Evolutionary conservation across 163 green algal genomes (phyloP).

Genomic region (Chlorella variabilis): DNA sequence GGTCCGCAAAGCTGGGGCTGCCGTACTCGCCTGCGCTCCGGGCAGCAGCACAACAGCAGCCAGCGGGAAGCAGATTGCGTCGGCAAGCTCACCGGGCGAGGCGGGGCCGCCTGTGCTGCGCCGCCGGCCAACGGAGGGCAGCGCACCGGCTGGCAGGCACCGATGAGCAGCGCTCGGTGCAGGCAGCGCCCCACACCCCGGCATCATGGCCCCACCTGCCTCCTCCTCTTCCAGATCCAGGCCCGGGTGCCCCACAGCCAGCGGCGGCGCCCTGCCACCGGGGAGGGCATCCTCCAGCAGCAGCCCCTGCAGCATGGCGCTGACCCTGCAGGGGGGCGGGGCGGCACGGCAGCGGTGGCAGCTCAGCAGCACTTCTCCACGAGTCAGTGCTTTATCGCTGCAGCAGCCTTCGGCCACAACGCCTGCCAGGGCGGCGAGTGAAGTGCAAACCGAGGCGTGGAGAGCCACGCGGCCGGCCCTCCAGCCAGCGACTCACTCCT

Average conservation of each 20-base stretch:
- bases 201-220: constrained; percentile 25
- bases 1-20: constrained; percentile 30
- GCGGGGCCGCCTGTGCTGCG: too few relatives aligned
- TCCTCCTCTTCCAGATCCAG: constrained; percentile 14
- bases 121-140: too few relatives aligned
- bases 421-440: too few relatives aligned
- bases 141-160: too few relatives aligned
- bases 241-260: neutral
- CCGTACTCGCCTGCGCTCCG: constrained; percentile 22
- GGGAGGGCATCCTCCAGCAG: constrained; percentile 13
- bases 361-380: too few relatives aligned
- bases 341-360: neutral
- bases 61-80: neutral
- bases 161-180: too few relatives aligned
- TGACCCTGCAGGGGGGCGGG: neutral
- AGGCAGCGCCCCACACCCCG: too few relatives aligned
- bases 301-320: constrained; percentile 30
- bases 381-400: too few relatives aligned
- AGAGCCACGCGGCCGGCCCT: too few relatives aligned
- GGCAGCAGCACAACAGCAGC: neutral
- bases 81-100: neutral
- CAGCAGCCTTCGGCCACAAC: too few relatives aligned
- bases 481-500: neutral
- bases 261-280: neutral
- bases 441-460: too few relatives aligned